Conservation (phyloP, 2,329 filamentous ascomycete species). For the Xylaria hypoxylon region DNA sequence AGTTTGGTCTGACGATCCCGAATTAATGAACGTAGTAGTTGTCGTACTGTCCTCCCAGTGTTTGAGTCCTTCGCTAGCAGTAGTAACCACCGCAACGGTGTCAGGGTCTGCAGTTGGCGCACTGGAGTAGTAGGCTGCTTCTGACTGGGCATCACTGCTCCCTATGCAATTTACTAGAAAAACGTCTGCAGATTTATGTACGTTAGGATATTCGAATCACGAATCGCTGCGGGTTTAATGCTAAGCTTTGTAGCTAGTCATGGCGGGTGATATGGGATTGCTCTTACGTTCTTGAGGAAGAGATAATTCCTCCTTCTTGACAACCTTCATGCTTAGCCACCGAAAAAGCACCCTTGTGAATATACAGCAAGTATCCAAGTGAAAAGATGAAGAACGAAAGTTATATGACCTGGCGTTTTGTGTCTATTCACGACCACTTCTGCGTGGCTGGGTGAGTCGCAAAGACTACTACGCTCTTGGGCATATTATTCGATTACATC, state of each 20-base stretch:
- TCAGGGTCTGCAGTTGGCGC: slow-evolving; percentile 4
- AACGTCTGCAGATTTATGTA: not conserved
- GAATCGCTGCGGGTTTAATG: not conserved
- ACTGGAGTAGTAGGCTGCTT: slow-evolving; percentile 22
- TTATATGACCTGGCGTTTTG: not conserved
- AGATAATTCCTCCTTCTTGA: not conserved
- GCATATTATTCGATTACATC: not conserved
- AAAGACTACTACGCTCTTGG: not conserved
- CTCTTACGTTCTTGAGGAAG: not conserved
- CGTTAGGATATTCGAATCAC: not conserved
- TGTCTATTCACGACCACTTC: not conserved
- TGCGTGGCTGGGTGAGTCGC: not conserved
- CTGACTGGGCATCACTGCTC: not conserved
- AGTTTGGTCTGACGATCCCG: slow-evolving; percentile 5
- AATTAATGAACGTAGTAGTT: slow-evolving; percentile 13
- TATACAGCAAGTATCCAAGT: not conserved
- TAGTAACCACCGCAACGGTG: slow-evolving; percentile 11
- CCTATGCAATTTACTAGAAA: slow-evolving; percentile 9
- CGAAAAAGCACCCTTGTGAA: not conserved
- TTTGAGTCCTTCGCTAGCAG: slow-evolving; percentile 5
- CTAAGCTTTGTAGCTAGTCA: not conserved
- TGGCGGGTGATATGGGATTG: not conserved
- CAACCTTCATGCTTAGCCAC: not conserved
- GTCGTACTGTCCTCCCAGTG: slow-evolving; percentile 14
- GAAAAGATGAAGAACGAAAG: not conserved